Base-by-base conservation (phyloP, 2,329 filamentous ascomycete species). In the Sporothrix luriei region DNA sequence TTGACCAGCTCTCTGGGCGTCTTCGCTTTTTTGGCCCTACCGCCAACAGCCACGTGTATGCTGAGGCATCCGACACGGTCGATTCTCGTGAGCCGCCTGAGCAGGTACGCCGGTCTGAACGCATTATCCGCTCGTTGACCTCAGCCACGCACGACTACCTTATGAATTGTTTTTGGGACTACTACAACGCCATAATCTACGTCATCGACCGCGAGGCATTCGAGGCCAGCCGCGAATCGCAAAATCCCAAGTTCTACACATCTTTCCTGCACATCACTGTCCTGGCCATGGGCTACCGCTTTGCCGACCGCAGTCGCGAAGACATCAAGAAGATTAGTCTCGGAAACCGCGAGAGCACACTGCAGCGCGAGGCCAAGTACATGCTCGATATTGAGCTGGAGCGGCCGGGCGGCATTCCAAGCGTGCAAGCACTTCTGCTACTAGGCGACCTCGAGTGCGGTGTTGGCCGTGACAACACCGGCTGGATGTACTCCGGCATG, bases 321-420 rank as follows among this genome's bases (percentile, higher is more conserved):
- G 84, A 86, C 71, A 82, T 86, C 70, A 80, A 80, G 71, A 80
- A 78, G 68, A 81, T 86, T 26, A 77, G 80, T 0, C 69, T 85
- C 0, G 81, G 80, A 4, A 79, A 78, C 48, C 79, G 82, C 72
- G 84, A 86, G 74, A 85, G 84, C 73, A 83, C 82, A 0, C 76
- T 87, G 24, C 84, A 86, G 70, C 75, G 82, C 40, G 84, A 86
- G 74, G 83, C 84, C 65, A 86, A 85, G 74, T 81, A 82, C 61
- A 83, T 86, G 83, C 76, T 86, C 24, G 83, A 86, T 70, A 79
- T 80, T 69, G 84, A 86, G 73, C 76, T 87, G 48, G 84, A 86
- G 74, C 76, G 81, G 4, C 83, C 84, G 0, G 83, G 83, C 14
- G 84, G 84, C 0, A 82, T 86, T 40, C 81, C 84, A 4, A 83